Percentiles rank a stretch among this genome's conserved stretches.
phyloP scores from a whole-genome alignment of 2,329 filamentous ascomycete genomes.

The Zasmidium cellare region DNA sequence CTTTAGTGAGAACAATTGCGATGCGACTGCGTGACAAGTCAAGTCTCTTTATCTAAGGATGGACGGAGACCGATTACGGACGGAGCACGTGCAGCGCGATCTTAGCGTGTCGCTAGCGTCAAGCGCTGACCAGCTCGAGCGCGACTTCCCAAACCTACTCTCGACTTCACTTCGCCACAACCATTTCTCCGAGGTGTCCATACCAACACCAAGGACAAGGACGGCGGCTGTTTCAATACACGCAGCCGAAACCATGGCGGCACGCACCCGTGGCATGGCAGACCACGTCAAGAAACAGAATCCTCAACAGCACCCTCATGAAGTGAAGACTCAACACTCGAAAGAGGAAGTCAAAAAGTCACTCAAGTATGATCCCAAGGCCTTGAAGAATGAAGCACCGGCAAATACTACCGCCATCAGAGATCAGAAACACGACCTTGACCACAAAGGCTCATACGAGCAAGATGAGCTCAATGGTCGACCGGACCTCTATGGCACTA shows the following conservation, averaged over 20 bases:
- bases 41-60: background rate
- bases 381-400: no score
- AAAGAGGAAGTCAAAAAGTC: background rate
- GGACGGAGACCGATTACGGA: background rate
- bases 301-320: background rate
- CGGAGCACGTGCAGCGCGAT: background rate
- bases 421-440: no score
- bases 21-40: background rate
- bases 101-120: background rate
- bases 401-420: no score
- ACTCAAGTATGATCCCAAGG: background rate
- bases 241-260: background rate
- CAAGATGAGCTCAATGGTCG: no score
- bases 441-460: no score
- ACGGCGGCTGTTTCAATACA: no score
- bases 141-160: background rate
- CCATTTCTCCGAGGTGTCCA: no score
- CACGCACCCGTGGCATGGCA: background rate
- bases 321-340: background rate
- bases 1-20: background rate
- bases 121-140: background rate
- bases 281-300: background rate
- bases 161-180: slow-evolving; percentile 1
- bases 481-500: slow-evolving; percentile 7
- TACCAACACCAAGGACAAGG: no score